Conservation (phyloP, 2,329 filamentous ascomycete species). For the Bipolaris sorokiniana region DNA sequence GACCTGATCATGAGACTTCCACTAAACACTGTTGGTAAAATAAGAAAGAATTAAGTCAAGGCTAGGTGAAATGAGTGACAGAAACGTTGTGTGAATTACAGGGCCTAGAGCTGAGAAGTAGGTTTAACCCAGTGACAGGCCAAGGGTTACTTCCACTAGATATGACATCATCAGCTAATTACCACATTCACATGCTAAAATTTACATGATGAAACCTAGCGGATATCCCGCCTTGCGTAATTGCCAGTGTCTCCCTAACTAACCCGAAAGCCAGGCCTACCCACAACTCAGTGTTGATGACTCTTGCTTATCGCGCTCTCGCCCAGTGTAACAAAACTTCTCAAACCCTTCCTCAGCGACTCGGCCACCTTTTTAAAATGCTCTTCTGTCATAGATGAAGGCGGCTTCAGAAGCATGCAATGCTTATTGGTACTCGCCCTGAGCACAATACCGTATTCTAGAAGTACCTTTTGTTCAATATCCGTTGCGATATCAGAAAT, state of each 20-base stretch:
- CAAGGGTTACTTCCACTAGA: background rate
- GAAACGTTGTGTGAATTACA: background rate
- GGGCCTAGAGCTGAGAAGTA: background rate
- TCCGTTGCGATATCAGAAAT: background rate
- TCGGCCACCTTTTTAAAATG: background rate
- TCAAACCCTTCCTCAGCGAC: background rate
- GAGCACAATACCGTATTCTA: background rate
- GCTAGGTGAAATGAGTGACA: too few species aligned
- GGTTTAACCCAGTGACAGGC: background rate
- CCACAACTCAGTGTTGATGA: background rate
- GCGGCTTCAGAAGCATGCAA: background rate
- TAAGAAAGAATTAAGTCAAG: background rate
- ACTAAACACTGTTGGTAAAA: background rate
- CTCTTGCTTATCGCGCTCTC: background rate
- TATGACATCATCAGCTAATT: background rate
- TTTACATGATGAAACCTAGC: background rate
- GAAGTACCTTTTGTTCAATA: background rate
- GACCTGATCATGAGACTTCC: background rate
- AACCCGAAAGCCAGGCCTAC: background rate
- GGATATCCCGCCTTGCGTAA: background rate
- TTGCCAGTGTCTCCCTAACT: background rate
- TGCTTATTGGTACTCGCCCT: background rate
- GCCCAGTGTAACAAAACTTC: background rate
- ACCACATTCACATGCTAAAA: background rate
- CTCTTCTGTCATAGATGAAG: background rate